A percentile compares a stretch with the other conserved stretches of the same genome.
phyloP scores from a whole-genome alignment of 106 monocot species.

The Iris macrosiphon region DNA sequence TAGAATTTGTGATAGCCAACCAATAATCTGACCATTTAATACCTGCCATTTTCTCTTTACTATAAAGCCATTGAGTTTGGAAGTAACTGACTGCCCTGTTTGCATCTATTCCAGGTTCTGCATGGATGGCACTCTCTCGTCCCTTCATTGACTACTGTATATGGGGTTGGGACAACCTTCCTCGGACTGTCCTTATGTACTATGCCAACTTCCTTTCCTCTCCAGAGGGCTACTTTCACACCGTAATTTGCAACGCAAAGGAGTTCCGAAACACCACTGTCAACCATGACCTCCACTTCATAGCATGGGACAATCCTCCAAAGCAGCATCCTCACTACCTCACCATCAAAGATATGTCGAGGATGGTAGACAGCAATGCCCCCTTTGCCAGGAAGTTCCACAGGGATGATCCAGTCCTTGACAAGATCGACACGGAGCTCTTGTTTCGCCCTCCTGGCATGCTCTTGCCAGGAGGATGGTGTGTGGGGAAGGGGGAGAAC shows the following conservation, averaged over 20 bases:
- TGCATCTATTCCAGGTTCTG: conserved; percentile 70
- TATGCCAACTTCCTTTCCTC: conserved; percentile 89
- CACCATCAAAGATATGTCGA: conserved; percentile 38
- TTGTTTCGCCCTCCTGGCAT: conserved; percentile 39
- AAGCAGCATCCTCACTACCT: conserved; percentile 91
- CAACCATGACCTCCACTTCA: conserved; percentile 87
- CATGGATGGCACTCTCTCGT: conserved; percentile 83
- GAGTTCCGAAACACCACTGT: conserved; percentile 87
- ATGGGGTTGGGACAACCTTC: conserved; percentile 97
- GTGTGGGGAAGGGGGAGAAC: conserved; percentile 27
- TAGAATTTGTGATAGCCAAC: no score
- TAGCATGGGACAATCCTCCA: conserved; percentile 94
- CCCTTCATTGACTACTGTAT: conserved; percentile 81
- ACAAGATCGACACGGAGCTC: conserved; percentile 66
- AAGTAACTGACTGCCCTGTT: no score
- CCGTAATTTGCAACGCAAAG: conserved; percentile 78
- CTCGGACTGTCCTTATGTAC: conserved; percentile 82
- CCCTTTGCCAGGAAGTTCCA: conserved; percentile 66
- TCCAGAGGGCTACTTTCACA: conserved; percentile 97
- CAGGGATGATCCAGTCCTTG: conserved; percentile 57
- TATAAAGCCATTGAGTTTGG: no score
- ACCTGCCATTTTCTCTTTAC: no score
- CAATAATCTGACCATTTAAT: no score
- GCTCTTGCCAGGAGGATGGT: conserved; percentile 73
- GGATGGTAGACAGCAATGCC: conserved; percentile 63